phyloP scores from a whole-genome alignment of 129 eudicot species.

The Artemisia argyi region DNA sequence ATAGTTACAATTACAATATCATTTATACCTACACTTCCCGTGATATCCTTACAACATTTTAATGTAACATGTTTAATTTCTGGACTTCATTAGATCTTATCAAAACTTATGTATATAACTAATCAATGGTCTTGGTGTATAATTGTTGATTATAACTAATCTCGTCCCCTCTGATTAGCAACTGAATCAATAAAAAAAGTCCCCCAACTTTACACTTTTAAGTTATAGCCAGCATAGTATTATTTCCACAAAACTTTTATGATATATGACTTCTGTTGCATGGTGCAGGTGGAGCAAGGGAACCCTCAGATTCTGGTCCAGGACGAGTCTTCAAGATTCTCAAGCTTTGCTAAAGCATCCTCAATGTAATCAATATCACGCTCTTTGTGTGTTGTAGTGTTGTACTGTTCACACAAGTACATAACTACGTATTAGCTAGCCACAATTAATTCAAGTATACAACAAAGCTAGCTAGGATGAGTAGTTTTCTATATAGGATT shows the following conservation, averaged over 20 bases:
- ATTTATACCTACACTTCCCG: too few relatives aligned
- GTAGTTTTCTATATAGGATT: neutral
- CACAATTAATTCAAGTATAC: neutral
- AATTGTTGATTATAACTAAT: too few relatives aligned
- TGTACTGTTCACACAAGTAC: neutral
- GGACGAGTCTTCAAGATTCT: constrained; percentile 59
- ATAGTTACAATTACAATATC: too few relatives aligned
- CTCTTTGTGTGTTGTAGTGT: neutral
- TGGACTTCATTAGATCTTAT: too few relatives aligned
- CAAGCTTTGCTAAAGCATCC: constrained; percentile 80
- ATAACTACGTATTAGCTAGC: neutral
- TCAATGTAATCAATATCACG: constrained; percentile 36
- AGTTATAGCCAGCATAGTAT: neutral
- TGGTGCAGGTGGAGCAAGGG: constrained; percentile 85
- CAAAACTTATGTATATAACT: too few relatives aligned
- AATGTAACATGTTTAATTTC: too few relatives aligned
- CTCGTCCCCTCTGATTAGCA: too few relatives aligned
- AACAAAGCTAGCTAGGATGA: neutral
- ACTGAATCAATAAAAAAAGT: too few relatives aligned
- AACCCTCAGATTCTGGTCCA: constrained; percentile 64
- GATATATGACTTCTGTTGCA: neutral
- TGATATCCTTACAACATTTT: too few relatives aligned
- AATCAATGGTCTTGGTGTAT: too few relatives aligned
- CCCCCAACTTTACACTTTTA: too few relatives aligned
- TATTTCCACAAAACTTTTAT: neutral